Evolutionary conservation across 2,329 filamentous ascomycete species (phyloP).

Genomic region (Calonectria pseudoturangicola): DNA sequence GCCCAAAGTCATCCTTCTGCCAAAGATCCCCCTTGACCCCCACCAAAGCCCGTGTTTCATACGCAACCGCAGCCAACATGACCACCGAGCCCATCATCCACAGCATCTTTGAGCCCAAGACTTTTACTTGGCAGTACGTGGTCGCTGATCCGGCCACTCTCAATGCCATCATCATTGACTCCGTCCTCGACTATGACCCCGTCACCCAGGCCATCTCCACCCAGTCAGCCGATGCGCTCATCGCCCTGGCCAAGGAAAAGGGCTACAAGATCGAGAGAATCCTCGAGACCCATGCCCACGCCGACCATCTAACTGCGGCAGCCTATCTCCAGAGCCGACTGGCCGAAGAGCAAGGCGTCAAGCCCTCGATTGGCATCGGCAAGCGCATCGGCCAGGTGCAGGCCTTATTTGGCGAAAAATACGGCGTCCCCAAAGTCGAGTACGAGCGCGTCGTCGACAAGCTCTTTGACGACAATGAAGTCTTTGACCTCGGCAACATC

Average conservation of each 20-base stretch:
- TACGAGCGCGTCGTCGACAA: constrained; percentile 69
- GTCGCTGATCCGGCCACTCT: constrained; percentile 71
- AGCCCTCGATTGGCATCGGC: constrained; percentile 72
- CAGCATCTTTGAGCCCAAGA: constrained; percentile 51
- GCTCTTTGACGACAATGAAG: constrained; percentile 72
- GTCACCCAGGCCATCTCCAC: constrained; percentile 66
- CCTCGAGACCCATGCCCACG: constrained; percentile 78
- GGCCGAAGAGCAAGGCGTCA: constrained; percentile 55
- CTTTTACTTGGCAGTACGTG: constrained; percentile 77
- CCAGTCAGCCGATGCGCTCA: constrained; percentile 69
- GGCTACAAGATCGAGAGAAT: constrained; percentile 71
- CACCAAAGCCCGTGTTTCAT: constrained; percentile 7
- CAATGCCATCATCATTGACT: constrained; percentile 75
- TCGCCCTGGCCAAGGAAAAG: constrained; percentile 64
- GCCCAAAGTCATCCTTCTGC: neutral
- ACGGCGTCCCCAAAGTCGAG: constrained; percentile 66
- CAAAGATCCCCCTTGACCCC: neutral
- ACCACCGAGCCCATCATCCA: constrained; percentile 42
- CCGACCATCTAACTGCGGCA: constrained; percentile 76
- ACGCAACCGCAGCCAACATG: constrained; percentile 15
- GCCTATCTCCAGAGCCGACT: constrained; percentile 73
- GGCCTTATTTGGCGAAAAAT: constrained; percentile 67
- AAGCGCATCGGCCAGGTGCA: constrained; percentile 72
- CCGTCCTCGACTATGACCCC: constrained; percentile 75
- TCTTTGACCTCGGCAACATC: constrained; percentile 70